Conservation (phyloP, 441 rosid genomes). For the Breynia disticha region DNA sequence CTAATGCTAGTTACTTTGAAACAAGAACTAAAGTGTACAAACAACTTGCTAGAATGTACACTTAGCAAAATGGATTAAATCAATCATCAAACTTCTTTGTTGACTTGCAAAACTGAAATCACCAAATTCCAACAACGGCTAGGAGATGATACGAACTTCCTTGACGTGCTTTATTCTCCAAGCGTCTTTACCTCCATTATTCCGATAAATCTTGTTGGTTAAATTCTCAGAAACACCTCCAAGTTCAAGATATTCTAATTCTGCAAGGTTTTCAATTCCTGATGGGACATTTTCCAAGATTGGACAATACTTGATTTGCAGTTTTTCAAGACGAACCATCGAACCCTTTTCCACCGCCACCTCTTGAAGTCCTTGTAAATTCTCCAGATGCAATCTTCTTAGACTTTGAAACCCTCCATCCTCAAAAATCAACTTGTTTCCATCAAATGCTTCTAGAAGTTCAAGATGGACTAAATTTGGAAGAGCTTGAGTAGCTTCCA, state of each 20-base stretch:
- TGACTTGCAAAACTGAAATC: too few relatives aligned
- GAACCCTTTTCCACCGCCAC: conserved; percentile 11
- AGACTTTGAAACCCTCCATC: conserved; percentile 10
- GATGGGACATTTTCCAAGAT: conserved; percentile 12
- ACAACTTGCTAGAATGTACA: too few relatives aligned
- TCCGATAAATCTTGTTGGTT: conserved; percentile 1
- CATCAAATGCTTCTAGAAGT: conserved; percentile 6
- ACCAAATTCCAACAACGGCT: too few relatives aligned
- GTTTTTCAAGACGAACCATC: conserved; percentile 10
- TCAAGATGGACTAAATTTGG: conserved; percentile 6
- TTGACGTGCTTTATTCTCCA: conserved; percentile 12
- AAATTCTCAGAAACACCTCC: conserved; percentile 12
- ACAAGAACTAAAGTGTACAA: too few relatives aligned
- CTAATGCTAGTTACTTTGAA: too few relatives aligned
- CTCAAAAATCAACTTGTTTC: conserved; percentile 4
- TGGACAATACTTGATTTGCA: conserved; percentile 1
- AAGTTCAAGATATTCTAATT: conserved; percentile 7
- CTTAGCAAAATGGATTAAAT: too few relatives aligned
- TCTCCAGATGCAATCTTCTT: conserved; percentile 1
- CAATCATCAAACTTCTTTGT: too few relatives aligned
- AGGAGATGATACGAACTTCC: too few relatives aligned
- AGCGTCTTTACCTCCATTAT: conserved; percentile 9
- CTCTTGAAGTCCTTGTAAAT: neutral
- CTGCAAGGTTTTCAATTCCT: conserved; percentile 14
- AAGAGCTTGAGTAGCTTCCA: conserved; percentile 8